Evolutionary conservation across 2,329 filamentous ascomycete species (phyloP).

Genomic region (Penicillium brasilianum): DNA sequence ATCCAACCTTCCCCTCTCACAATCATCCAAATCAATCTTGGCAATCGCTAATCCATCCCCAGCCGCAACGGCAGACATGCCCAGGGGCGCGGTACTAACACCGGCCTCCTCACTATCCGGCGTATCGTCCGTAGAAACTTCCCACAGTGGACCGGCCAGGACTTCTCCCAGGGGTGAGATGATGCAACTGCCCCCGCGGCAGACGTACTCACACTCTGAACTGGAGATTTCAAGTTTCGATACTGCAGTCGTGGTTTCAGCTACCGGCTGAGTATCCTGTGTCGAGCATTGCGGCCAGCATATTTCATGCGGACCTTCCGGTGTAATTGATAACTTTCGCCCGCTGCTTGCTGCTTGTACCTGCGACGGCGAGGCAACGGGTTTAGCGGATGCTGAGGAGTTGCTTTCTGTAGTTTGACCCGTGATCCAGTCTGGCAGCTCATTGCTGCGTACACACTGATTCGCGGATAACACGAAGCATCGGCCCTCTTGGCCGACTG

Average conservation of each 20-base stretch:
- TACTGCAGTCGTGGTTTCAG: background rate
- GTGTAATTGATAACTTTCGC: conserved; percentile 37
- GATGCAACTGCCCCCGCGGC: conserved; percentile 82
- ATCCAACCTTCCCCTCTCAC: conserved; percentile 78
- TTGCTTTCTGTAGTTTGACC: conserved; percentile 5
- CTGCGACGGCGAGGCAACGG: background rate
- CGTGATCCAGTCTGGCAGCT: conserved; percentile 63
- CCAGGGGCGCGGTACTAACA: conserved; percentile 35
- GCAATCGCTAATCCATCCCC: conserved; percentile 63
- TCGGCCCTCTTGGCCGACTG: conserved; percentile 77
- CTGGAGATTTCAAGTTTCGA: background rate
- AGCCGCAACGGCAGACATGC: conserved; percentile 37
- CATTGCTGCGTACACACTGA: conserved; percentile 69
- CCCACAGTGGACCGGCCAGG: conserved; percentile 81
- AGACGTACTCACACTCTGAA: conserved; percentile 56
- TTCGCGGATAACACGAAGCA: conserved; percentile 86
- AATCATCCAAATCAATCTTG: conserved; percentile 86
- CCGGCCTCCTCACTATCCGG: conserved; percentile 33
- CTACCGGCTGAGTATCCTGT: background rate
- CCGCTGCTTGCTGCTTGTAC: conserved; percentile 6
- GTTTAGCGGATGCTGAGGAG: background rate
- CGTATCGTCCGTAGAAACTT: conserved; percentile 50
- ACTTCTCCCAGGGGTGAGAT: conserved; percentile 77
- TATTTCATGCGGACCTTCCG: conserved; percentile 55
- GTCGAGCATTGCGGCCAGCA: conserved; percentile 43